phyloP scores from a whole-genome alignment of 2,329 filamentous ascomycete genomes.

The Fusarium burgessii region DNA sequence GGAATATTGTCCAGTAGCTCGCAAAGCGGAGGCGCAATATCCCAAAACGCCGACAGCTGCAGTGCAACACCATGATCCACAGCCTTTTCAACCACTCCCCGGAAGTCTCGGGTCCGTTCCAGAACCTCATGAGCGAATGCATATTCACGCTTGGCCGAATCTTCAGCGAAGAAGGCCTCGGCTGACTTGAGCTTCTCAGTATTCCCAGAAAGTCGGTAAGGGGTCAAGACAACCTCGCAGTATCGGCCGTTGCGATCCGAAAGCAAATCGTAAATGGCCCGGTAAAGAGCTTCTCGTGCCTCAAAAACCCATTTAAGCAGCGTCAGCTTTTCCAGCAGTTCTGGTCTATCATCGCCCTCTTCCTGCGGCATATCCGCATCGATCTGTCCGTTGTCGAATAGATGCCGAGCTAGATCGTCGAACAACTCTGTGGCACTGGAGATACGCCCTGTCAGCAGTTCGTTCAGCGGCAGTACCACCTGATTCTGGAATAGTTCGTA shows the following conservation, averaged over 20 bases:
- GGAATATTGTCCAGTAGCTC: conserved; percentile 86
- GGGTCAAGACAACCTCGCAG: conserved; percentile 82
- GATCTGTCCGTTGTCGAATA: conserved; percentile 74
- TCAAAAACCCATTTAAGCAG: conserved; percentile 98
- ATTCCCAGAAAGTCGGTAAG: conserved; percentile 81
- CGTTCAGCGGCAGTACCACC: conserved; percentile 87
- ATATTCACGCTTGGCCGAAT: conserved; percentile 77
- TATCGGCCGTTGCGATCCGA: conserved; percentile 89
- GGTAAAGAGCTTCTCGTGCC: conserved; percentile 86
- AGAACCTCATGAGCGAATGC: conserved; percentile 79
- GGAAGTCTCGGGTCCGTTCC: conserved; percentile 80
- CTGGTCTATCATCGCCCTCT: conserved; percentile 94
- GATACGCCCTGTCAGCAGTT: conserved; percentile 81
- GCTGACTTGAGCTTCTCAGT: conserved; percentile 84
- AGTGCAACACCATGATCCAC: conserved; percentile 89
- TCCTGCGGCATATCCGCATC: conserved; percentile 87
- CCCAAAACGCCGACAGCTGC: conserved; percentile 96
- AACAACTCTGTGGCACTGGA: conserved; percentile 81
- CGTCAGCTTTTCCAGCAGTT: conserved; percentile 93
- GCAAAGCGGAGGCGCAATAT: conserved; percentile 88
- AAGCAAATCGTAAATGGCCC: conserved; percentile 86
- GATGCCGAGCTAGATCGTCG: conserved; percentile 75
- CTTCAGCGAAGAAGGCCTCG: conserved; percentile 83
- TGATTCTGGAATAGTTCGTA: conserved; percentile 87
- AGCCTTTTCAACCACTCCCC: conserved; percentile 83